These are phyloP conservation scores for Beauveria caledonica DNA, from an alignment of 2,329 filamentous ascomycete genomes.

Conservation along the genomic window DNA sequence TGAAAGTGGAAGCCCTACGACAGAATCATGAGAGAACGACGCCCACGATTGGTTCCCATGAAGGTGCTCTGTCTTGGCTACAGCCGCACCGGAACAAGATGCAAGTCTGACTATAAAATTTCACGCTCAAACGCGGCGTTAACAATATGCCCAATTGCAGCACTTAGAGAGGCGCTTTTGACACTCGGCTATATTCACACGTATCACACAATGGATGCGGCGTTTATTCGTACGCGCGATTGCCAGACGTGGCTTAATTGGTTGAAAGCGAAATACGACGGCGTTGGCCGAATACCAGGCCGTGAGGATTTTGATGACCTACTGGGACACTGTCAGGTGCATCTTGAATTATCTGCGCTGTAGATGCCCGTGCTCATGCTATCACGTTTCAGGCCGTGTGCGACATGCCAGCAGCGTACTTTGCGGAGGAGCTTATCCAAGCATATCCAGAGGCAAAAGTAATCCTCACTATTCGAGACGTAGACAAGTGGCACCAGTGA, in stretches of 20 bases:
- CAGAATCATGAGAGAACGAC: not conserved
- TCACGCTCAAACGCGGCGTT: not conserved
- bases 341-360: too few species aligned
- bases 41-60: not conserved
- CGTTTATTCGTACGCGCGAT: not conserved
- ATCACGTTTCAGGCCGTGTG: not conserved
- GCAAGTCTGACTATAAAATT: not conserved
- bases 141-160: not conserved
- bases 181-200: slow-evolving; percentile 2
- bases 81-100: slow-evolving; percentile 7
- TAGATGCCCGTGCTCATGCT: not conserved
- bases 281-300: slow-evolving; percentile 4
- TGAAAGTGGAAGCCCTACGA: not conserved
- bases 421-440: slow-evolving; percentile 5
- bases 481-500: slow-evolving; percentile 6
- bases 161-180: slow-evolving; percentile 1
- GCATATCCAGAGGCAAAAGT: slow-evolving; percentile 9
- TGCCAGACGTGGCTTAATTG: slow-evolving; percentile 3
- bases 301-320: slow-evolving; percentile 4
- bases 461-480: slow-evolving; percentile 5
- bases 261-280: slow-evolving; percentile 4
- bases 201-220: slow-evolving; percentile 8
- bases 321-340: slow-evolving; percentile 3
- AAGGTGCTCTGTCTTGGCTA: slow-evolving; percentile 10
- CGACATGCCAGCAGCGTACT: slow-evolving; percentile 8